Percentiles rank a stretch among this genome's conserved stretches.
Conservation (phyloP, 1,139 yeast species). For the Kodamaea alishanica region DNA sequence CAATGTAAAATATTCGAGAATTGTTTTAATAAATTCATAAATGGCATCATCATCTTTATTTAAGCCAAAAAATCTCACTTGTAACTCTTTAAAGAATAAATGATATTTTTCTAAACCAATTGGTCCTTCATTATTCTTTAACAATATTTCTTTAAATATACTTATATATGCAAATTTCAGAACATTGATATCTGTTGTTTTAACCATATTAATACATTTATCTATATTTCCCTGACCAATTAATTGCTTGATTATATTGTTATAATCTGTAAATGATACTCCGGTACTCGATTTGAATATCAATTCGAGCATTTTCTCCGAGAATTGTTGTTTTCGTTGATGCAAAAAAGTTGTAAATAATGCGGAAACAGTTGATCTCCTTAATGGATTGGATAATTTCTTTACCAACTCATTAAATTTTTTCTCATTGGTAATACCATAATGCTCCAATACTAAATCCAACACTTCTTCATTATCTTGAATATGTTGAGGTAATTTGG, state of each 20-base stretch:
- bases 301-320: conserved; percentile 29
- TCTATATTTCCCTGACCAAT: conserved; percentile 23
- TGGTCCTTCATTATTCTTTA: conserved; percentile 3
- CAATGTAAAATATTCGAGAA: conserved; percentile 13
- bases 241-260: conserved; percentile 25
- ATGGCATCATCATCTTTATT: conserved; percentile 12
- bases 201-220: conserved; percentile 23
- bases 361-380: conserved; percentile 32
- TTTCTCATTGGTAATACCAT: conserved; percentile 2
- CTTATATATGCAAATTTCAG: conserved; percentile 26
- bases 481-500: conserved; percentile 1
- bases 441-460: conserved; percentile 9
- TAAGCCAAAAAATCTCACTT: conserved; percentile 9
- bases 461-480: conserved; percentile 4
- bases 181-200: conserved; percentile 17
- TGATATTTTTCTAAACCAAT: background rate
- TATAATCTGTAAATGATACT: conserved; percentile 24
- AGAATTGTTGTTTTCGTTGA: conserved; percentile 26
- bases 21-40: conserved; percentile 9
- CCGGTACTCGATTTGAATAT: conserved; percentile 30
- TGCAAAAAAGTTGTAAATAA: conserved; percentile 29
- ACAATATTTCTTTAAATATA: conserved; percentile 17
- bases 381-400: conserved; percentile 27
- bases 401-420: conserved; percentile 21
- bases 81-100: conserved; percentile 13